A percentile compares a stretch with the other conserved stretches of the same genome.
Evolutionary conservation across 345 rosid species (phyloP).

Genomic region (Dovyalis caffra): DNA sequence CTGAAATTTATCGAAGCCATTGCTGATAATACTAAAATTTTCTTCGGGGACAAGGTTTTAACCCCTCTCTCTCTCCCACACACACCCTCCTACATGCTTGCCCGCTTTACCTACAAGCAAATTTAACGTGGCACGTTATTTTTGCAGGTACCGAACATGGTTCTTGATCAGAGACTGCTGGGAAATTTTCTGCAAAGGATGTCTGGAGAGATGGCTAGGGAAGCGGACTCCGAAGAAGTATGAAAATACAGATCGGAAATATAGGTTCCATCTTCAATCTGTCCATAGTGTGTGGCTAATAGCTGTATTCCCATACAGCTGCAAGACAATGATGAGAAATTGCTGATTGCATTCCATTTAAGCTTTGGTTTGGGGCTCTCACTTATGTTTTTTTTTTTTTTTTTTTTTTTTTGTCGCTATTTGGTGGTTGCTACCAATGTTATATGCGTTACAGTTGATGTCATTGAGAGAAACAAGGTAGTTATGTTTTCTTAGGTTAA

Average conservation of each 20-base stretch:
- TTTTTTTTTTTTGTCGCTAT: not conserved
- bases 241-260: not conserved
- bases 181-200: slow-evolving; percentile 64
- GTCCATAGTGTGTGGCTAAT: not conserved
- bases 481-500: not conserved
- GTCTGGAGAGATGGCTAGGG: slow-evolving; percentile 16
- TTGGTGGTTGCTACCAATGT: not conserved
- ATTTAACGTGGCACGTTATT: not conserved
- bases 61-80: not conserved
- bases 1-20: slow-evolving; percentile 86
- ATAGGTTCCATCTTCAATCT: not conserved
- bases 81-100: not conserved
- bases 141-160: slow-evolving; percentile 74
- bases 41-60: slow-evolving; percentile 82
- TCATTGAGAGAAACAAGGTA: not conserved
- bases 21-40: slow-evolving; percentile 78
- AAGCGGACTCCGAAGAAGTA: slow-evolving; percentile 13
- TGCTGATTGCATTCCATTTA: not conserved
- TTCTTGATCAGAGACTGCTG: slow-evolving; percentile 81
- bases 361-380: not conserved
- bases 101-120: not conserved
- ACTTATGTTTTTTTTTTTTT: not conserved
- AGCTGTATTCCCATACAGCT: not conserved
- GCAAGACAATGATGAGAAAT: not conserved
- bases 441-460: not conserved